Conservation (phyloP, 176 grass and related monocot genomes). For the Rhynchospora pubera region DNA sequence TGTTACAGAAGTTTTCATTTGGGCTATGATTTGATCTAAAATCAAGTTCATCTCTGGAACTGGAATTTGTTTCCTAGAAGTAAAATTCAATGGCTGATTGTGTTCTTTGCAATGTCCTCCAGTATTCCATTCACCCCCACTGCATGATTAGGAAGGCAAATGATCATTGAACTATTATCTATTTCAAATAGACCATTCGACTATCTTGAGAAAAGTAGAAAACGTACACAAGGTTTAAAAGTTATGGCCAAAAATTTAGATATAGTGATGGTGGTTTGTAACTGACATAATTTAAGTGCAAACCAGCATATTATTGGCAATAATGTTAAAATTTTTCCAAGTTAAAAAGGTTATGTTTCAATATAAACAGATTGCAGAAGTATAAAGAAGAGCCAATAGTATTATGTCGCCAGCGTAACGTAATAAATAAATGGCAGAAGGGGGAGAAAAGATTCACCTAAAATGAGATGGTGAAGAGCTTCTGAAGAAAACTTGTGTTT, state of each 20-base stretch:
- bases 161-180: not conserved
- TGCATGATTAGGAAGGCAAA: conserved; percentile 19
- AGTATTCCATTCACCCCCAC: conserved; percentile 80
- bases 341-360: not conserved
- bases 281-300: not conserved
- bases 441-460: conserved; percentile 34
- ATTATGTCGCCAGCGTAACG: not conserved
- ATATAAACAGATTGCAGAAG: not conserved
- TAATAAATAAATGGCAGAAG: not conserved
- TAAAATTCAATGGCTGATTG: conserved; percentile 43
- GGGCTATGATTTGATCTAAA: conserved; percentile 40
- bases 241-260: not conserved
- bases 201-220: not conserved
- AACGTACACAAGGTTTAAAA: not conserved
- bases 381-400: not conserved
- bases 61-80: conserved; percentile 13
- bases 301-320: not conserved
- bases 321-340: not conserved
- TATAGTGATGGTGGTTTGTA: not conserved
- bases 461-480: conserved; percentile 84
- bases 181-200: not conserved
- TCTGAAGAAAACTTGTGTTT: conserved; percentile 82
- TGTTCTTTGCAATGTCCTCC: conserved; percentile 79
- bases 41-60: conserved; percentile 46
- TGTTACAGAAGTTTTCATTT: conserved; percentile 70